Evolutionary conservation across 805 yeast species (phyloP), one percentile per base, ranked within the genome.

Genomic region (Tetrapisispora iriomotensis): DNA sequence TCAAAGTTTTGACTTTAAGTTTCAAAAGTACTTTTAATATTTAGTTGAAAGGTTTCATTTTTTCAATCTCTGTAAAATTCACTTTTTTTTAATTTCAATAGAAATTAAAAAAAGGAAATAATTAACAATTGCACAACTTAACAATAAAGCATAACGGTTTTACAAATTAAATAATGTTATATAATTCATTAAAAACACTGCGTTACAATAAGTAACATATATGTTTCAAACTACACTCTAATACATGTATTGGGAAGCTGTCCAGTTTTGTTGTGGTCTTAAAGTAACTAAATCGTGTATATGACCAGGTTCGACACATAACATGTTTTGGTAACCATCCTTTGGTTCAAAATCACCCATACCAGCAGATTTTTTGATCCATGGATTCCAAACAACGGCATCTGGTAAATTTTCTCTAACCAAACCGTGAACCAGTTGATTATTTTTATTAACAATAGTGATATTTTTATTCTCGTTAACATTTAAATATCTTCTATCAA

Each of bases 311-410:
- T 88, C 97, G 40, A 88, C 73, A 62, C 97, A 88, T 41, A 90
- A 74, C 96, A 90, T 88, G 29, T 79, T 68, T 48, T 76, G 69
- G 66, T 69, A 90, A 2, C 95, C 96, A 36, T 62, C 61, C 57
- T 82, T 84, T 32, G 96, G 96, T 48, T 68, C 71, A 53, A 88
- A 88, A 62, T 88, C 97, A 27, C 68, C 78, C 87, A 88, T 82
- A 1, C 79, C 78, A 22, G 64, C 67, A n/a, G 90, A 74, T 59
- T 81, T 83, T 41, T 79, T 72, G 46, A 74, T 68, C 96, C 96
- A 90, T 22, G 97, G 97, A 62, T 88, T 90, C 97, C 97, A 88
- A 39, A 90, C 96, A 34, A 88, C 97, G 20, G 71, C 65, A 46
- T 75, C 81, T 27, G 66, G 68, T 24, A 82, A 66, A 50, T 78